Percentiles rank a stretch among this genome's conserved stretches.
Evolutionary conservation across 2,329 filamentous ascomycete species (phyloP).

Genomic region (Paramyrothecium sp.): DNA sequence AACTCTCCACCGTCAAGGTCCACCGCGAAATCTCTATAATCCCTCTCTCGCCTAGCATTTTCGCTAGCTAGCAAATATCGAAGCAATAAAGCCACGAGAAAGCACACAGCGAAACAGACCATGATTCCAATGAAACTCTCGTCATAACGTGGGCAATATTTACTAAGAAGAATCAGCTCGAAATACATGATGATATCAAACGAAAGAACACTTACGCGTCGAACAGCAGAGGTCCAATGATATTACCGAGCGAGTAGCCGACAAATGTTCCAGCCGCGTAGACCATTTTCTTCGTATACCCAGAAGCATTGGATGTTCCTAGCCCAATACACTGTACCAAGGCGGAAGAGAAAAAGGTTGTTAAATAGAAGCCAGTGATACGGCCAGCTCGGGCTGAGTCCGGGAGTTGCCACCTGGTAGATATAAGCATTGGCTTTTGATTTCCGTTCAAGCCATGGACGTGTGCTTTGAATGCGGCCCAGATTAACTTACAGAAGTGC

Average conservation of each 20-base stretch:
- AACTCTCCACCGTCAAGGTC: conserved; percentile 36
- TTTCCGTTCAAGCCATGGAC: no score
- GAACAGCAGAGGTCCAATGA: conserved; percentile 29
- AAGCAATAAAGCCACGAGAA: conserved; percentile 24
- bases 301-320: conserved; percentile 29
- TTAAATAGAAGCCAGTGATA: conserved; percentile 25
- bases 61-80: conserved; percentile 22
- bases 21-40: conserved; percentile 28
- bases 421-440: no score
- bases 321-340: conserved; percentile 27
- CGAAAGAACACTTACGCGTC: conserved; percentile 18
- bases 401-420: conserved; percentile 19
- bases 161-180: background rate
- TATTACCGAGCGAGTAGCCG: conserved; percentile 31
- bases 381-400: conserved; percentile 16
- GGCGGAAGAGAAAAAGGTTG: conserved; percentile 27
- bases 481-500: conserved; percentile 20
- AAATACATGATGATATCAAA: background rate
- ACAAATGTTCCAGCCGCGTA: conserved; percentile 27
- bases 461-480: no score
- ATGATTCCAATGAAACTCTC: conserved; percentile 28
- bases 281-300: conserved; percentile 28
- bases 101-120: conserved; percentile 26
- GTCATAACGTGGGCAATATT: conserved; percentile 22
- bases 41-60: conserved; percentile 24